A percentile compares a stretch with the other conserved stretches of the same genome.
phyloP scores from a whole-genome alignment of 768 basidiomycete species.

The Leccinum truebloodii region DNA sequence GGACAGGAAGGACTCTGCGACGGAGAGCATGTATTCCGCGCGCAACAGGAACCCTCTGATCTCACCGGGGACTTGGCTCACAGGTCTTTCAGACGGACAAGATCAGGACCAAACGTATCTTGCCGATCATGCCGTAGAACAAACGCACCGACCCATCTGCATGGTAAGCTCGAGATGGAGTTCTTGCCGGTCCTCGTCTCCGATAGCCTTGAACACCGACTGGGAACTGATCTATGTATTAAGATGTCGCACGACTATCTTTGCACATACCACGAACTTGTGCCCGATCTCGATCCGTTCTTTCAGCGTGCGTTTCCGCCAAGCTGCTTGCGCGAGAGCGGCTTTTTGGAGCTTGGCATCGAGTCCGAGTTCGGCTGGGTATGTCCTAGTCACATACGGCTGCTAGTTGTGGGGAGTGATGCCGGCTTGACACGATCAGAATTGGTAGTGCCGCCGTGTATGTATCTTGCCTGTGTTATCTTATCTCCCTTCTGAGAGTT shows the following conservation, averaged over 20 bases:
- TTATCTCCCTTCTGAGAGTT: no score
- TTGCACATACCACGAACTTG: slow-evolving; percentile 62
- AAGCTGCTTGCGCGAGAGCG: slow-evolving; percentile 68
- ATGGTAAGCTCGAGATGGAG: slow-evolving; percentile 68
- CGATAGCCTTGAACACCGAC: slow-evolving; percentile 49
- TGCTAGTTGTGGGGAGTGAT: no score
- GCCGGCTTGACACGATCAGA: no score
- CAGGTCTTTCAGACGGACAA: slow-evolving; percentile 53
- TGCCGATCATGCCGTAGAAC: not conserved
- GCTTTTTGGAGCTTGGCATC: slow-evolving; percentile 54
- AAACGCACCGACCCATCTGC: slow-evolving; percentile 87
- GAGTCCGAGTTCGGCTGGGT: no score
- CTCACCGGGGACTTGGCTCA: slow-evolving; percentile 77
- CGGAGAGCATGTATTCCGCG: slow-evolving; percentile 80
- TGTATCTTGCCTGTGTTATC: no score
- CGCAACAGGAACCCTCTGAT: slow-evolving; percentile 79
- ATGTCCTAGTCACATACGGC: no score
- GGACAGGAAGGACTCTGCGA: slow-evolving; percentile 70
- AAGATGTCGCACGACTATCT: slow-evolving; percentile 2
- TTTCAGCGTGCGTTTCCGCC: slow-evolving; percentile 59
- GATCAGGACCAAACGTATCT: not conserved
- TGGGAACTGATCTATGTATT: slow-evolving; percentile 15
- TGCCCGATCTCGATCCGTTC: slow-evolving; percentile 74
- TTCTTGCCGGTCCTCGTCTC: slow-evolving; percentile 51
- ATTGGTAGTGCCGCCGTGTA: no score